Evolutionary conservation across 371 early-diverging fungal species (phyloP).

Genomic region (Mucor mucedo): DNA sequence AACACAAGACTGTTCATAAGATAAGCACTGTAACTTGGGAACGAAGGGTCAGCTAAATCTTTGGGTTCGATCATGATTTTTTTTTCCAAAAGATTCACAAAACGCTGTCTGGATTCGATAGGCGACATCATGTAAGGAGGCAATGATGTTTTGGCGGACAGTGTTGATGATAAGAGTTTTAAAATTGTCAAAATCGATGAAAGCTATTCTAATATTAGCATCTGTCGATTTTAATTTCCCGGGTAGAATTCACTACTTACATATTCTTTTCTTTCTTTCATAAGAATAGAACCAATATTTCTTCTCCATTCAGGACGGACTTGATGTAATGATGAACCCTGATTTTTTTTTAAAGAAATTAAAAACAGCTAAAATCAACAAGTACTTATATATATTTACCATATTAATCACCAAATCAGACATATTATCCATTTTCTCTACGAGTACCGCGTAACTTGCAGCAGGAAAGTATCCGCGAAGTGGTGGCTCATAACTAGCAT

Average conservation of each 20-base stretch:
- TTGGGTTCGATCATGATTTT: slow-evolving; percentile 28
- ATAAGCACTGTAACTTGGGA: slow-evolving; percentile 40
- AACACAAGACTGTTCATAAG: slow-evolving; percentile 42
- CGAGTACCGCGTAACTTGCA: slow-evolving; percentile 29
- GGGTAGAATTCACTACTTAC: slow-evolving; percentile 23
- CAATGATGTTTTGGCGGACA: slow-evolving; percentile 44
- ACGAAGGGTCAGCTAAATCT: slow-evolving; percentile 36
- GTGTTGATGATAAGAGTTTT: slow-evolving; percentile 45
- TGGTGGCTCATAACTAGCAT: slow-evolving; percentile 45
- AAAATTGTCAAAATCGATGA: slow-evolving; percentile 46
- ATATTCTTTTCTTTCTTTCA: slow-evolving; percentile 44
- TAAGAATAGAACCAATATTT: slow-evolving; percentile 31
- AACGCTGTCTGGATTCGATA: slow-evolving; percentile 31
- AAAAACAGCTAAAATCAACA: background rate
- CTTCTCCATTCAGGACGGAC: slow-evolving; percentile 28
- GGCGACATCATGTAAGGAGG: slow-evolving; percentile 50
- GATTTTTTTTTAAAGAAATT: background rate
- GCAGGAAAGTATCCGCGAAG: slow-evolving; percentile 46
- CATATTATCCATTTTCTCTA: slow-evolving; percentile 50
- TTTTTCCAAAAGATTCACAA: slow-evolving; percentile 29
- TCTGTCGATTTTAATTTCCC: no score
- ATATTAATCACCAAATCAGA: slow-evolving; percentile 44
- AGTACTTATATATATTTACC: slow-evolving; percentile 23
- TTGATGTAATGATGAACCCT: slow-evolving; percentile 22
- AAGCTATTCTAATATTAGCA: slow-evolving; percentile 23